These are phyloP conservation scores for Huntiella omanensis DNA, from an alignment of 2,329 filamentous ascomycete genomes.

Conservation along the genomic window DNA sequence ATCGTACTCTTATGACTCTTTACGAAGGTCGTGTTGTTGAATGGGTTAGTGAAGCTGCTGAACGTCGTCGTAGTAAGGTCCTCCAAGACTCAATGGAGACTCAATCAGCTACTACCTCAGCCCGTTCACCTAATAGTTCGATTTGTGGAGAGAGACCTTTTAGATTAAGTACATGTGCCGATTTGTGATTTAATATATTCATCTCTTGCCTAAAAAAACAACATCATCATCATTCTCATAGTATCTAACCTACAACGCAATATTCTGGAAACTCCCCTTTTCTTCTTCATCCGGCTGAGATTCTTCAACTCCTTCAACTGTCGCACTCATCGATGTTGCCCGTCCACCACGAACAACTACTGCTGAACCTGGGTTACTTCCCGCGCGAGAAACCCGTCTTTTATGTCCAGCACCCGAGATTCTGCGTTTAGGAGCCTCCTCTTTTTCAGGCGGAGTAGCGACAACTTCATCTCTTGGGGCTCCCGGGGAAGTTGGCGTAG, in stretches of 20 bases:
- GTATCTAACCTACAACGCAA: slow-evolving; percentile 3
- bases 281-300: slow-evolving; percentile 17
- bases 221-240: background rate
- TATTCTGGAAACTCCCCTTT: slow-evolving; percentile 10
- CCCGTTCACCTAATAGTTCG: slow-evolving; percentile 7
- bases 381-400: too few species aligned
- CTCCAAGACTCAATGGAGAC: slow-evolving; percentile 5
- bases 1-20: slow-evolving; percentile 18
- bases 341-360: too few species aligned
- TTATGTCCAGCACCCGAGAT: too few species aligned
- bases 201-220: background rate
- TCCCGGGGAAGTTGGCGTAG: slow-evolving; percentile 11
- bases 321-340: slow-evolving; percentile 16
- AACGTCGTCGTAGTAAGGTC: slow-evolving; percentile 6
- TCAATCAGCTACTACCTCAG: background rate
- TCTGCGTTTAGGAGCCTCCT: background rate
- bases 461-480: slow-evolving; percentile 12
- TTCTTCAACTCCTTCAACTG: slow-evolving; percentile 17
- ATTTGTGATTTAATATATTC: too few species aligned
- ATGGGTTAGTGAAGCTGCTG: slow-evolving; percentile 10
- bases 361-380: too few species aligned
- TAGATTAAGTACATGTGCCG: slow-evolving; percentile 1
- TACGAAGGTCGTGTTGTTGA: slow-evolving; percentile 11
- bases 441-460: background rate
- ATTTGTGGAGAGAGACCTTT: slow-evolving; percentile 6